These are phyloP conservation scores for Chiua sp. DNA, from an alignment of 1,284 basidiomycete genomes.

Conservation along the genomic window DNA sequence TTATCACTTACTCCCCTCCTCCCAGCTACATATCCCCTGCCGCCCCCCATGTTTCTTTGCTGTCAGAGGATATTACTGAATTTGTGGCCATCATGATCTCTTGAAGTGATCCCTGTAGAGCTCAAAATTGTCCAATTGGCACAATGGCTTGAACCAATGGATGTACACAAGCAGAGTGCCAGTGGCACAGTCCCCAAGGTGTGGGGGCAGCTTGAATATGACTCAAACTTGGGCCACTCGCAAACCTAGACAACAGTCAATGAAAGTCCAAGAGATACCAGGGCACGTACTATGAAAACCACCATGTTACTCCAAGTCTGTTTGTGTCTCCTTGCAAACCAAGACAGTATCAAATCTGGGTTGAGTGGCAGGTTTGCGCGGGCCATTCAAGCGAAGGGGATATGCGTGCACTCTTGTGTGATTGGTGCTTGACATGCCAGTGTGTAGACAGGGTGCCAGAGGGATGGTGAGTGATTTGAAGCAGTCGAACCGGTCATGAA, in stretches of 20 bases:
- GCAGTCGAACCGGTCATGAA: background rate
- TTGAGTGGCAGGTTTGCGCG: background rate
- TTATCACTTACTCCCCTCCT: background rate
- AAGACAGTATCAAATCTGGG: slow-evolving; percentile 1
- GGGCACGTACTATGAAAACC: slow-evolving; percentile 6
- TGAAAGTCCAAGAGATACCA: background rate
- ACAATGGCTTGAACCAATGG: slow-evolving; percentile 15
- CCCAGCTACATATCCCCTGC: background rate
- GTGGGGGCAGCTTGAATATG: slow-evolving; percentile 15
- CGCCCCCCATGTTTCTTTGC: no score
- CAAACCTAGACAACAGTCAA: background rate
- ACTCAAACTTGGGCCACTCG: slow-evolving; percentile 8
- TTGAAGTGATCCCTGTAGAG: background rate
- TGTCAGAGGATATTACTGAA: no score
- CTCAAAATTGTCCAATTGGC: slow-evolving; percentile 5
- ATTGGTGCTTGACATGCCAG: background rate
- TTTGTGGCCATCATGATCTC: no score
- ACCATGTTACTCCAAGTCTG: background rate
- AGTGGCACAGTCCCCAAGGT: slow-evolving; percentile 1
- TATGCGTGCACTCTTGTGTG: background rate
- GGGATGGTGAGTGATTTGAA: background rate
- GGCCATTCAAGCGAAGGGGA: background rate
- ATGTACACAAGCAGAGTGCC: slow-evolving; percentile 4
- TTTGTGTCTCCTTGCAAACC: background rate
- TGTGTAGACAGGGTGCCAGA: background rate